Percentiles rank a stretch among this genome's conserved stretches.
Evolutionary conservation across 2,329 filamentous ascomycete species (phyloP).

Genomic region (Aureobasidium uvarum): DNA sequence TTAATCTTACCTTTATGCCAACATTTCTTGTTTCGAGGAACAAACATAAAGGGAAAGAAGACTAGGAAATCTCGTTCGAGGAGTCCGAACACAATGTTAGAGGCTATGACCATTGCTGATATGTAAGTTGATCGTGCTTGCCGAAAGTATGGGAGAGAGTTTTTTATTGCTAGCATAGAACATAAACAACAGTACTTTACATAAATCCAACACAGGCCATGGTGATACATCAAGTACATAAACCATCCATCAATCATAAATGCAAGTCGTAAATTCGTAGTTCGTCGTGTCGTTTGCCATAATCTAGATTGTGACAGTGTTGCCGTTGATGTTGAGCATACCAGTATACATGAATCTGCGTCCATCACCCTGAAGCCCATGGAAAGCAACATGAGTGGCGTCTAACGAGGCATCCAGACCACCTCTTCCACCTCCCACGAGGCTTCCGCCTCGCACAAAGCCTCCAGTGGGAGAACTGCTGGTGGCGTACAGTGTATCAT

Average conservation of each 20-base stretch:
- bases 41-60: too few species aligned
- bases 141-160: too few species aligned
- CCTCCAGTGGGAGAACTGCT: slow-evolving; percentile 24
- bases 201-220: background rate
- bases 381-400: slow-evolving; percentile 31
- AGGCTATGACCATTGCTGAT: too few species aligned
- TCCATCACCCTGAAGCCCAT: slow-evolving; percentile 31
- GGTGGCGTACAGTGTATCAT: slow-evolving; percentile 34
- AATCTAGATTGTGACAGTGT: slow-evolving; percentile 2
- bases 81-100: too few species aligned
- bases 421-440: slow-evolving; percentile 29
- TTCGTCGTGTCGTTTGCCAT: background rate
- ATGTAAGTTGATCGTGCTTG: too few species aligned
- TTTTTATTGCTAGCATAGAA: too few species aligned
- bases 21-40: too few species aligned
- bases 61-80: too few species aligned
- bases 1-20: too few species aligned
- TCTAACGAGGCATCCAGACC: slow-evolving; percentile 30
- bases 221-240: background rate
- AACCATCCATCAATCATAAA: background rate
- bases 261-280: background rate
- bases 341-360: slow-evolving; percentile 30
- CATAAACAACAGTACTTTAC: background rate
- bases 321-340: slow-evolving; percentile 15
- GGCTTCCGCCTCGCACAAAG: slow-evolving; percentile 27